Evolutionary conservation across 2,329 filamentous ascomycete genomes (phyloP), one percentile per base, ranked within the genome.

Genomic region (Arthrobotrys pseudoclavata): DNA sequence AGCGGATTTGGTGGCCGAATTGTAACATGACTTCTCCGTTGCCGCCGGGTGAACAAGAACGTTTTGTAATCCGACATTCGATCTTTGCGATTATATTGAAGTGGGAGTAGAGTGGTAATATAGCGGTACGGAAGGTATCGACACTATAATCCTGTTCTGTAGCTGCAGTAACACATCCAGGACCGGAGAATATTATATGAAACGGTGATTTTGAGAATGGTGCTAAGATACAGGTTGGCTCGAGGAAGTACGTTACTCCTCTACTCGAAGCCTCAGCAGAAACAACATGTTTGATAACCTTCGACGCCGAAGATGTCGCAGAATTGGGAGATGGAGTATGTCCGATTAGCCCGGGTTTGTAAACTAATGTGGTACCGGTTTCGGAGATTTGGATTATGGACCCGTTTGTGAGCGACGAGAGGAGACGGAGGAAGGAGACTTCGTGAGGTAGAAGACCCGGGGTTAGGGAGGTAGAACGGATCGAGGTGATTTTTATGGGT

Each of bases 391-490:
- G 94, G 85, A 98, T 93, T 69, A 92, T 90, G 72, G 92, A 92
- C 85, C 96, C 96, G 86, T 99, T 99, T 82, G 96, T 99, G 82
- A 99, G 88, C 80, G 93, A 89, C 84, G 98, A 96, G 82, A 99
- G 90, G 18, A 99, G 91, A 71, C 96, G 94, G 34, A 99, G 88
- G 84, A 99, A 95, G 55, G 96, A 98, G 82, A 98, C 91, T 85
- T 99, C 96, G 86, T 97, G 92, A 60, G 93, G 91, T 67, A 93
- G 91, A 68, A 99, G 91, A 82, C 96, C 96, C 0, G 96, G 94
- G 81, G 92, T 91, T 47, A 93, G 94, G 48, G 93, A 97, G 15
- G 91, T 89, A 80, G 92, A 90, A 82, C 96, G 93, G 85, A 99
- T 98, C 84, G 96, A 92, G 66, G 95, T 96, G 83, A 99, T 95